phyloP scores from a whole-genome alignment of 2,329 filamentous ascomycete genomes.

The Calonectria ilicicola region DNA sequence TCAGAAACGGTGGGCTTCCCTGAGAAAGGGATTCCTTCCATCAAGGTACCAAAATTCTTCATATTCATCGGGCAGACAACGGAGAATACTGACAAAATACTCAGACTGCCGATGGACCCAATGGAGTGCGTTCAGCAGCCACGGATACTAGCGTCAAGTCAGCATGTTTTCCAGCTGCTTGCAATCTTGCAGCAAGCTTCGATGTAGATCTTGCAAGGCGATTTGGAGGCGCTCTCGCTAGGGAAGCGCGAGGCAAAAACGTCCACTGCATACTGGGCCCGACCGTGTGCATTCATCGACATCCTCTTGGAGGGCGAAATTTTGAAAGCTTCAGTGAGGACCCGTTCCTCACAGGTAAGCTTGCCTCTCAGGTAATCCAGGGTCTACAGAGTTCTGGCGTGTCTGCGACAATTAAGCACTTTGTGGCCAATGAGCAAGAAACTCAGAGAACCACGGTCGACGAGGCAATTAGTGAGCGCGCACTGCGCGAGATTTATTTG shows the following conservation, averaged over 20 bases:
- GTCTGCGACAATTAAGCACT: conserved; percentile 59
- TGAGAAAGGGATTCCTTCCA: conserved; percentile 33
- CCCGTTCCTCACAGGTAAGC: conserved; percentile 57
- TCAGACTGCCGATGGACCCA: conserved; percentile 47
- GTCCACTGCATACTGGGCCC: conserved; percentile 79
- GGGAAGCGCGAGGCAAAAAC: conserved; percentile 68
- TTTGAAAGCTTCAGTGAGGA: conserved; percentile 63
- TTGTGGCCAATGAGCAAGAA: conserved; percentile 57
- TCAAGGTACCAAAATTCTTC: conserved; percentile 25
- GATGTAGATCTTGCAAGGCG: conserved; percentile 67
- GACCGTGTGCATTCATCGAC: conserved; percentile 62
- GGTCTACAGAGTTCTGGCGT: conserved; percentile 58
- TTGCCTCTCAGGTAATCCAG: conserved; percentile 56
- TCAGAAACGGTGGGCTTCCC: conserved; percentile 34
- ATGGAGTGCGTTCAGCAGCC: conserved; percentile 49
- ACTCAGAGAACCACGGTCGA: conserved; percentile 46
- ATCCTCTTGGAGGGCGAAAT: conserved; percentile 60
- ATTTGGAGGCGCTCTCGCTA: conserved; percentile 69
- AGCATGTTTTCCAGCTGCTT: conserved; percentile 48
- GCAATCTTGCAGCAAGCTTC: conserved; percentile 70
- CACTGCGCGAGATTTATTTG: conserved; percentile 55
- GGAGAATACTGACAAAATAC: rapidly evolving
- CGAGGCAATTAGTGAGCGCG: conserved; percentile 44
- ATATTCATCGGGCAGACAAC: too few relatives aligned
- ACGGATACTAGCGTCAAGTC: conserved; percentile 44